Conservation (phyloP, 2,329 filamentous ascomycete genomes). For the Bipolaris sorokiniana region DNA sequence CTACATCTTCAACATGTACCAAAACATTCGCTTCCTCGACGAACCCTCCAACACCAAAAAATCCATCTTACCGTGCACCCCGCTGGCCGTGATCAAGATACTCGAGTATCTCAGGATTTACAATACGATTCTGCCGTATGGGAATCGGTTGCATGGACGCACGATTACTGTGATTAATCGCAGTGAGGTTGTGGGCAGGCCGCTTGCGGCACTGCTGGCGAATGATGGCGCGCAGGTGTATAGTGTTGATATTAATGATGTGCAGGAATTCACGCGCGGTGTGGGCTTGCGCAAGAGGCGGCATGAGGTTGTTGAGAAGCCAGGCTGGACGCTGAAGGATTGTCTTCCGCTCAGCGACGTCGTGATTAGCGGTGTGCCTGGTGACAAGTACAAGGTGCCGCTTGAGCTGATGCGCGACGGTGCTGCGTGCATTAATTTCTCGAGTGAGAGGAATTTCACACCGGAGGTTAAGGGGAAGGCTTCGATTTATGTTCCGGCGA, state of each 20-base stretch:
- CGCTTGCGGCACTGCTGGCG: constrained; percentile 87
- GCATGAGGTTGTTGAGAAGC: constrained; percentile 85
- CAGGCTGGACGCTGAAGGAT: constrained; percentile 78
- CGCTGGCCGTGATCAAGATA: constrained; percentile 95
- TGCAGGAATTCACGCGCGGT: constrained; percentile 90
- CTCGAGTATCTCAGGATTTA: constrained; percentile 95
- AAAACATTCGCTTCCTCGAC: constrained; percentile 95
- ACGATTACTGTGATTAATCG: constrained; percentile 97
- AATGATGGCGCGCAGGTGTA: constrained; percentile 97
- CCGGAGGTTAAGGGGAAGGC: constrained; percentile 92
- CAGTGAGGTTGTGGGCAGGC: constrained; percentile 92
- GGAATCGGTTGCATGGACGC: constrained; percentile 90
- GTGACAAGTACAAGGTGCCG: constrained; percentile 87
- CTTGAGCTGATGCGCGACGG: constrained; percentile 83
- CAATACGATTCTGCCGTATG: constrained; percentile 90
- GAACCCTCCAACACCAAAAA: constrained; percentile 75
- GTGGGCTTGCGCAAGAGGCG: constrained; percentile 82
- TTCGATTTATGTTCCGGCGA: constrained; percentile 94
- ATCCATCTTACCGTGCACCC: constrained; percentile 93
- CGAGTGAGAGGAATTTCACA: constrained; percentile 92
- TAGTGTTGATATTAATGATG: constrained; percentile 88
- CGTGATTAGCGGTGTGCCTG: constrained; percentile 90
- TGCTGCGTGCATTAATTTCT: constrained; percentile 98
- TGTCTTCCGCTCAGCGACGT: constrained; percentile 90
- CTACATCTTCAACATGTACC: constrained; percentile 99